A percentile compares a stretch with the other conserved stretches of the same genome.
Evolutionary conservation across 2,329 filamentous ascomycete species (phyloP).

Genomic region (Colletotrichum trifolii): DNA sequence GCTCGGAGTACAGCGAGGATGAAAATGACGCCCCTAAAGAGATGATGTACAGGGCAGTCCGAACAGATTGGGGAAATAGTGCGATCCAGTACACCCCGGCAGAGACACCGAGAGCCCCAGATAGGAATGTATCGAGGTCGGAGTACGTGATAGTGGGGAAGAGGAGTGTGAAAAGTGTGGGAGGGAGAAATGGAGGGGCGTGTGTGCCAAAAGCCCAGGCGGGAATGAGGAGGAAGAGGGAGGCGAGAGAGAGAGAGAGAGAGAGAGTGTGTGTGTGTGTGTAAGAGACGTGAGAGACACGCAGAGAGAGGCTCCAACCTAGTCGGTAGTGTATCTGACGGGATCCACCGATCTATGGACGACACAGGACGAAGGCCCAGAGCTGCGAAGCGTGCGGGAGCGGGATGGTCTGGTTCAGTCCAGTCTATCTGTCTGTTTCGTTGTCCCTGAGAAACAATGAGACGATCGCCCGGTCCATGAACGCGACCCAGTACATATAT

Average conservation of each 20-base stretch:
- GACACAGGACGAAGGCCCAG: no score
- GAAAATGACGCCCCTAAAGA: slow-evolving; percentile 42
- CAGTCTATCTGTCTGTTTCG: slow-evolving; percentile 33
- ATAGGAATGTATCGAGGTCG: slow-evolving; percentile 47
- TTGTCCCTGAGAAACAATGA: slow-evolving; percentile 39
- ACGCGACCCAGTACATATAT: slow-evolving; percentile 34
- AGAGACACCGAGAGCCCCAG: slow-evolving; percentile 50
- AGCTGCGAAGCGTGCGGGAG: neutral
- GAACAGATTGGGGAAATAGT: slow-evolving; percentile 37
- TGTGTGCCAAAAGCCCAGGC: slow-evolving; percentile 4
- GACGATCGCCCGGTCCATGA: slow-evolving; percentile 36
- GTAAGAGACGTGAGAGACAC: slow-evolving; percentile 2
- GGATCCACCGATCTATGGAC: no score
- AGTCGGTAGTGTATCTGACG: slow-evolving; percentile 8
- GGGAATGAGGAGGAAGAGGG: slow-evolving; percentile 25
- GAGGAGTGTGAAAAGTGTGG: slow-evolving; percentile 27
- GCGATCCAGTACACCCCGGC: slow-evolving; percentile 34
- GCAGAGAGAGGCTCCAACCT: no score
- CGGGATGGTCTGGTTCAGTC: slow-evolving; percentile 28
- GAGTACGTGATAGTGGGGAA: slow-evolving; percentile 35
- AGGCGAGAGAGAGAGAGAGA: slow-evolving; percentile 23
- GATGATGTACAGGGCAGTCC: slow-evolving; percentile 30
- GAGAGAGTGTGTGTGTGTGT: neutral
- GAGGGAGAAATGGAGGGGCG: slow-evolving; percentile 22
- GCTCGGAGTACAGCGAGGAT: slow-evolving; percentile 48